Evolutionary conservation across 257 asterid species (phyloP), one percentile per base, ranked within the genome.

Genomic region (Nicotiana sylvestris): DNA sequence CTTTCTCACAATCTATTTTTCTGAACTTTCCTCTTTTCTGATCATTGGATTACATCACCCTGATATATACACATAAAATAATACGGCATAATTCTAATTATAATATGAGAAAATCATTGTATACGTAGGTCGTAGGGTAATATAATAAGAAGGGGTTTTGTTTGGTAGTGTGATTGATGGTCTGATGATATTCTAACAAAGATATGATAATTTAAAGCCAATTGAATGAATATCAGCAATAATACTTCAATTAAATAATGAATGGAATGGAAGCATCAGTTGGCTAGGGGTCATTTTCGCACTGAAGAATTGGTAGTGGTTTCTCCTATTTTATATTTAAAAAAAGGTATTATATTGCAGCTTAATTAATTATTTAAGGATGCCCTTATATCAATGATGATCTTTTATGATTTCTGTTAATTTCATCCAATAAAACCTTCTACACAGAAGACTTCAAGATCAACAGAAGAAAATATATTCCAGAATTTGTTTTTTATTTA

Each of bases 281-380:
- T 85, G 90, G 88, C 86, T 60, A 37, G 53, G 49, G n/a, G 90
- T 87, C 86, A 30, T 77, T 87, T 78, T 87, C 90, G 56, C 27
- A 81, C 57, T 82, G 82, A 74, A 46, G 25, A 74, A 86, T 7
- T 43, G 37, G 60, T 80, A 78, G 81, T 61, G 35, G 74, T 25
- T 56, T 60, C 83, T 30, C 66, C 53, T 46, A n/a, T 1, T 29
- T 11, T 66, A 4, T 30, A 30, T 65, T 21, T 9, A 9, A 65
- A 27, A 30, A 21, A 66, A 9, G 33, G 6, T 66, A 27, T 11
- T 35, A n/a, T 60, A 37, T 58, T 37, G n/a, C 37, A 46, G 58
- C 58, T 43, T 43, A 43, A 43, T 43, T 70, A 70, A 70, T 78
- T 78, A 57, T 78, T 43, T 60, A 27, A n/a, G 18, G 82, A 43